A percentile compares a stretch with the other conserved stretches of the same genome.
Evolutionary conservation across 2,329 filamentous ascomycete genomes (phyloP).

Genomic region (Colletotrichum gloeosporioides): DNA sequence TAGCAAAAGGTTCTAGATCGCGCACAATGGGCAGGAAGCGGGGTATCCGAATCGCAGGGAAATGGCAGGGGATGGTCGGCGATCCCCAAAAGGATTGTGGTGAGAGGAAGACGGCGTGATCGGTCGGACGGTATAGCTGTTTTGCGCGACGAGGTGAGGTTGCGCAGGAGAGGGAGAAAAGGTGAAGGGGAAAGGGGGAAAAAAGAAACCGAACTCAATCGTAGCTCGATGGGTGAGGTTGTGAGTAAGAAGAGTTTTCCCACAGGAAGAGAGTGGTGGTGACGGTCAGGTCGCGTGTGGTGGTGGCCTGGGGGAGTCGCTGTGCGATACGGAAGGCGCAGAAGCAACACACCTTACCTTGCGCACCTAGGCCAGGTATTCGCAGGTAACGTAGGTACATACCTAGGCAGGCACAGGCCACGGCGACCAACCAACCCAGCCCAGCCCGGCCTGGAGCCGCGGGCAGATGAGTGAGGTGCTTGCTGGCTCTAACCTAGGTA

Average conservation of each 20-base stretch:
- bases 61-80: constrained; percentile 20
- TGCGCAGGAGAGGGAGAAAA: neutral
- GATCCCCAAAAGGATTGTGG: constrained; percentile 17
- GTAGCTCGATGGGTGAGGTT: constrained; percentile 14
- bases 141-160: constrained; percentile 6
- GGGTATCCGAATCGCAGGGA: constrained; percentile 25
- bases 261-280: neutral
- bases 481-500: neutral
- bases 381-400: neutral
- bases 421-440: neutral
- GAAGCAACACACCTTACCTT: constrained; percentile 1
- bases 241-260: constrained; percentile 21
- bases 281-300: constrained; percentile 22
- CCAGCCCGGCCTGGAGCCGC: neutral
- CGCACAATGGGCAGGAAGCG: constrained; percentile 26
- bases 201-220: constrained; percentile 12
- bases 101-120: neutral
- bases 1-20: constrained; percentile 27
- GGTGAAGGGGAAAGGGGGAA: neutral
- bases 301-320: neutral
- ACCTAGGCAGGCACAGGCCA: constrained; percentile 9
- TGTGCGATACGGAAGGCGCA: constrained; percentile 10
- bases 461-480: neutral
- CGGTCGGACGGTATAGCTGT: neutral
- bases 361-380: neutral